Base-by-base conservation (phyloP, 805 yeast species). In the Nakazawaea molendinolei region DNA sequence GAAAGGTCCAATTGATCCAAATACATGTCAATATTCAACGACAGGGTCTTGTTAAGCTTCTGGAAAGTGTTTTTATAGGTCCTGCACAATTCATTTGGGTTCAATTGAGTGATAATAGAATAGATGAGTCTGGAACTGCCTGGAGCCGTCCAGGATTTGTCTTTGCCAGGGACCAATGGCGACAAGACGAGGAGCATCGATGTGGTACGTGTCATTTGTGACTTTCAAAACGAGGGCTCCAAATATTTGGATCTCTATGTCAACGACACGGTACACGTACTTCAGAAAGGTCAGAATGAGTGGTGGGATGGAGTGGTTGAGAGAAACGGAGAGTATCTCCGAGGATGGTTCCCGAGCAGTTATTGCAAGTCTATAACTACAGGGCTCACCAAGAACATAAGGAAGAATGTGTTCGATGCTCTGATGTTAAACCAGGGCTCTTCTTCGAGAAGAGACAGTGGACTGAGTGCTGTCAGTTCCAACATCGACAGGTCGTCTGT, bases 281-380 rank as follows among this genome's bases (percentile, higher is more conserved):
- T 84, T n/a, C 53, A 68, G 12, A 81, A 80, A 42, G 63, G 74
- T 12, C 72, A 69, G 26, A 54, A 75, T 3, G 84, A 86, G 2
- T 86, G 95, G 95, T 85, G 94, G 92, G 95, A 86, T 54, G 95
- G 95, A 8, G 65, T 80, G 13, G 45, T 63, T 24, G 55, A 51
- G 5, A 56, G 55, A 2, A 70, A 71, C 5, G 69, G 51, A 21
- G 56, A 63, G 5, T 54, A 69, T 5, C 49, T 52, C 26, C 67
- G 94, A 50, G 95, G 95, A 47, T 86, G 95, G 95, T 84, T 86
- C 60, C 95, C 95, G 13, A 71, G 71, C 33, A 72, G 70, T 40
- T 79, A 70, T 55, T 76, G 76, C 19, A 65, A 71, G 31, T 53
- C 69, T 14, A 41, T 24, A 29, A 25, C 40, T 6, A 5, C 21